These are phyloP conservation scores for Nothophoma quercina DNA, from an alignment of 2,329 filamentous ascomycete species.

Conservation along the genomic window DNA sequence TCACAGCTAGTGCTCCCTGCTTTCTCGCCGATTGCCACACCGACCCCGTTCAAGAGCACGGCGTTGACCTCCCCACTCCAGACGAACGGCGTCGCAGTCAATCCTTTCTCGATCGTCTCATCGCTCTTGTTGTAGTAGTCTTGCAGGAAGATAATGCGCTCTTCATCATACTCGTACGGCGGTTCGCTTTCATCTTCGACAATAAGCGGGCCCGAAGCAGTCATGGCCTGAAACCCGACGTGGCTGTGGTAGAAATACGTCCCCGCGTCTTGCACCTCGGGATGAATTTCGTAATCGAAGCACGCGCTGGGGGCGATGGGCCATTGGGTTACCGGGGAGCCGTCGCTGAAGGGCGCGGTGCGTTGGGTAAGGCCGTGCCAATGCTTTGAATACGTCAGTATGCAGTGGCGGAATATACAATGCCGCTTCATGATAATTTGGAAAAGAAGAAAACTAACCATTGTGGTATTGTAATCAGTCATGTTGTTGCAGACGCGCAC, in stretches of 20 bases:
- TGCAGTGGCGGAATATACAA: too few relatives aligned
- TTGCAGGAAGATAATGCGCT: constrained; percentile 62
- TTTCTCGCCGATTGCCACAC: constrained; percentile 50
- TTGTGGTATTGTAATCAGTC: constrained; percentile 62
- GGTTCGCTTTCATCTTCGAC: constrained; percentile 58
- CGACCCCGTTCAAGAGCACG: constrained; percentile 65
- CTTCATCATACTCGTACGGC: constrained; percentile 70
- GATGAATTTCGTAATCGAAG: constrained; percentile 72
- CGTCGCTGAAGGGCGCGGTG: constrained; percentile 70
- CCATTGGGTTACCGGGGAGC: constrained; percentile 70
- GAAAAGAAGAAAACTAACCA: constrained; percentile 51
- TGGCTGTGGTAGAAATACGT: constrained; percentile 76
- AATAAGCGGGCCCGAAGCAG: constrained; percentile 65
- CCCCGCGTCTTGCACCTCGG: constrained; percentile 62
- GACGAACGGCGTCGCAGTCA: constrained; percentile 59
- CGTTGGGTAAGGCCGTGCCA: constrained; percentile 72
- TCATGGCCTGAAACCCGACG: constrained; percentile 67
- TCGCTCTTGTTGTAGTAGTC: constrained; percentile 68
- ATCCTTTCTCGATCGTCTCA: constrained; percentile 57
- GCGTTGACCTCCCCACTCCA: constrained; percentile 68
- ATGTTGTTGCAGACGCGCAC: constrained; percentile 68
- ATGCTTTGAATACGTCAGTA: constrained; percentile 56
- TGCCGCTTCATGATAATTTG: too few relatives aligned
- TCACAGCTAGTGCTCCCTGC: constrained; percentile 51
- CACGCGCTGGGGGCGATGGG: constrained; percentile 67